Percentiles rank a stretch among this genome's conserved stretches.
phyloP scores from a whole-genome alignment of 345 rosid genomes.

The Populus simonii region DNA sequence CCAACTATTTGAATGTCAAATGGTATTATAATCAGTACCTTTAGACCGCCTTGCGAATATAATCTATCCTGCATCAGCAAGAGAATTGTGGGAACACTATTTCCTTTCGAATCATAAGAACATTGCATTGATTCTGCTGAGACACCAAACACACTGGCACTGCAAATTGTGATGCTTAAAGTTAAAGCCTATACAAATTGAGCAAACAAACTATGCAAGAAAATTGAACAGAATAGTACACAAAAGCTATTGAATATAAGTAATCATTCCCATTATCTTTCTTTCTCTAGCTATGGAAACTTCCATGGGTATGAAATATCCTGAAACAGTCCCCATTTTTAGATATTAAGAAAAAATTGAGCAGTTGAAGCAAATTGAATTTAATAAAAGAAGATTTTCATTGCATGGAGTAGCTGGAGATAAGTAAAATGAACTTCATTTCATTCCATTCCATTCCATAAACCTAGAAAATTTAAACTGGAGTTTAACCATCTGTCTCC shows the following conservation, averaged over 20 bases:
- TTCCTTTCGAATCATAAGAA: constrained; percentile 68
- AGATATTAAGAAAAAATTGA: background rate
- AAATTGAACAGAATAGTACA: background rate
- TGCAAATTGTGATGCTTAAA: constrained; percentile 31
- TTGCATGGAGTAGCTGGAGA: background rate
- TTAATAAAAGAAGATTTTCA: background rate
- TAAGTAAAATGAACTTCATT: background rate
- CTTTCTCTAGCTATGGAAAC: no score
- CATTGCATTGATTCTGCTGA: constrained; percentile 98
- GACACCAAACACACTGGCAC: constrained; percentile 94
- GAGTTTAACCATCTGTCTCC: background rate
- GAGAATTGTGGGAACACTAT: constrained; percentile 92
- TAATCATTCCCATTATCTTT: no score
- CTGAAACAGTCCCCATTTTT: background rate
- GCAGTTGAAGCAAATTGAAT: background rate
- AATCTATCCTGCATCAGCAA: constrained; percentile 84
- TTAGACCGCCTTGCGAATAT: constrained; percentile 74
- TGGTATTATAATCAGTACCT: constrained; percentile 38
- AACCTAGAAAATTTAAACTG: background rate
- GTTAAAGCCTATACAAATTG: constrained; percentile 1
- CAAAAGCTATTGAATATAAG: background rate
- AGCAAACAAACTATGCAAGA: background rate
- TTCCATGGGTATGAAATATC: no score
- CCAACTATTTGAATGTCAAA: background rate
- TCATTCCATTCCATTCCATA: background rate